phyloP scores from a whole-genome alignment of 352 stramenopile species.

The Pythium pyrilobum region DNA sequence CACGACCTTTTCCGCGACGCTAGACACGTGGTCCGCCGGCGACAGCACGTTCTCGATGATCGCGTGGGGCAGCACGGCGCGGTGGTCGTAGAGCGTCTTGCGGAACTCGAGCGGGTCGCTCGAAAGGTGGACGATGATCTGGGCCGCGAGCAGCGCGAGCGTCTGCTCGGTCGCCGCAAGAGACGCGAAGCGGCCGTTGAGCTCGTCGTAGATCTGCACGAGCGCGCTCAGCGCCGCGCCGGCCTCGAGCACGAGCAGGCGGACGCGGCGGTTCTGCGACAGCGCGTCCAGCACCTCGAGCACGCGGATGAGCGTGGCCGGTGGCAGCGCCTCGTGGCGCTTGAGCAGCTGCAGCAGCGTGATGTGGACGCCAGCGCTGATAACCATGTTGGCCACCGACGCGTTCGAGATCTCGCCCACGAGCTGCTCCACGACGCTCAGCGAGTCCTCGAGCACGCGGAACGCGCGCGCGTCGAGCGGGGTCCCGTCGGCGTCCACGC shows the following conservation, averaged over 20 bases:
- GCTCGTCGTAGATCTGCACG: constrained; percentile 48
- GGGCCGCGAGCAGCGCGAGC: constrained; percentile 41
- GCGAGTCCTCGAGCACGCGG: constrained; percentile 52
- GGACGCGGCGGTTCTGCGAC: constrained; percentile 56
- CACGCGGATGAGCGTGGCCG: constrained; percentile 10
- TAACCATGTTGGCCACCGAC: constrained; percentile 58
- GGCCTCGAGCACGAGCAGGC: constrained; percentile 63
- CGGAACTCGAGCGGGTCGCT: constrained; percentile 75
- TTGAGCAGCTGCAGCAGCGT: constrained; percentile 56
- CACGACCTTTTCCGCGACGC: constrained; percentile 66
- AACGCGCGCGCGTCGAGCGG: constrained; percentile 19
- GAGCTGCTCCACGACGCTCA: constrained; percentile 57
- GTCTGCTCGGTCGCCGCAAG: constrained; percentile 31
- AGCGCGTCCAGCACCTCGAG: constrained; percentile 51
- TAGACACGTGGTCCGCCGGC: constrained; percentile 34
- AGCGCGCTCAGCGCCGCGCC: constrained; percentile 45
- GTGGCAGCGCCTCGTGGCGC: neutral
- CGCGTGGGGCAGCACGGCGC: constrained; percentile 34
- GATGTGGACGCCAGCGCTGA: constrained; percentile 61
- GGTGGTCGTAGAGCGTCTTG: constrained; percentile 75
- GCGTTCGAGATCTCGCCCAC: constrained; percentile 56
- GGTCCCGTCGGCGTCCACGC: constrained; percentile 5
- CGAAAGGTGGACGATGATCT: constrained; percentile 61
- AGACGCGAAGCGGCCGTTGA: constrained; percentile 31
- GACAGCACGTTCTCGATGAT: constrained; percentile 72